A percentile compares a stretch with the other conserved stretches of the same genome.
These are phyloP conservation scores for Candida yuanshanica DNA, from an alignment of 805 yeast species.

Conservation along the genomic window DNA sequence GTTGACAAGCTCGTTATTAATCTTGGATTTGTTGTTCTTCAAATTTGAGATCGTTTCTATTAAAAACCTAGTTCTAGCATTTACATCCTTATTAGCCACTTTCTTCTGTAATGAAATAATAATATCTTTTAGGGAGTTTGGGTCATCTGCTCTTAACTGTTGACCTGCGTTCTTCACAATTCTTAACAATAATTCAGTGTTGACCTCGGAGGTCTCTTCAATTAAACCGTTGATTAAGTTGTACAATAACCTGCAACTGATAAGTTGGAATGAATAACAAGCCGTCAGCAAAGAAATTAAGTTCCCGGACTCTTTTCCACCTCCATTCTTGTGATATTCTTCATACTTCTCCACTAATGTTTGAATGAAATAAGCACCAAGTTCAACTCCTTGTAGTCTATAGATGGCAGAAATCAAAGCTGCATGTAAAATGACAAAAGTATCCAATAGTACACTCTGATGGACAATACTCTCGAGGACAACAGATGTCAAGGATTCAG, in stretches of 20 bases:
- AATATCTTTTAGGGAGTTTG: slow-evolving; percentile 76
- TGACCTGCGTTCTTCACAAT: slow-evolving; percentile 74
- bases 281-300: slow-evolving; percentile 69
- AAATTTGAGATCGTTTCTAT: slow-evolving; percentile 80
- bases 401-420: slow-evolving; percentile 71
- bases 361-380: slow-evolving; percentile 85
- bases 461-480: slow-evolving; percentile 59
- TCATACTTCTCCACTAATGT: slow-evolving; percentile 68
- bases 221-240: slow-evolving; percentile 60
- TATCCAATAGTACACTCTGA: slow-evolving; percentile 66
- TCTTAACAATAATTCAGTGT: slow-evolving; percentile 72
- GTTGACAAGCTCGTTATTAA: slow-evolving; percentile 43
- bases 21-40: slow-evolving; percentile 76
- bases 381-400: slow-evolving; percentile 75
- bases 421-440: slow-evolving; percentile 75
- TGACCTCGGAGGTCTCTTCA: slow-evolving; percentile 54
- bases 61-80: slow-evolving; percentile 73
- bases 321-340: slow-evolving; percentile 32
- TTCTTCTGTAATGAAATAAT: slow-evolving; percentile 46
- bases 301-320: slow-evolving; percentile 53
- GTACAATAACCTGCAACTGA: slow-evolving; percentile 69
- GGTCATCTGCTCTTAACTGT: slow-evolving; percentile 86
- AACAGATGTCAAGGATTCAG: slow-evolving; percentile 57
- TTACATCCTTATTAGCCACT: slow-evolving; percentile 29
- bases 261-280: slow-evolving; percentile 69